Percentiles rank a stretch among this genome's conserved stretches.
Conservation (phyloP, 164 flowering plant species). For the Vitis rotundifolia region DNA sequence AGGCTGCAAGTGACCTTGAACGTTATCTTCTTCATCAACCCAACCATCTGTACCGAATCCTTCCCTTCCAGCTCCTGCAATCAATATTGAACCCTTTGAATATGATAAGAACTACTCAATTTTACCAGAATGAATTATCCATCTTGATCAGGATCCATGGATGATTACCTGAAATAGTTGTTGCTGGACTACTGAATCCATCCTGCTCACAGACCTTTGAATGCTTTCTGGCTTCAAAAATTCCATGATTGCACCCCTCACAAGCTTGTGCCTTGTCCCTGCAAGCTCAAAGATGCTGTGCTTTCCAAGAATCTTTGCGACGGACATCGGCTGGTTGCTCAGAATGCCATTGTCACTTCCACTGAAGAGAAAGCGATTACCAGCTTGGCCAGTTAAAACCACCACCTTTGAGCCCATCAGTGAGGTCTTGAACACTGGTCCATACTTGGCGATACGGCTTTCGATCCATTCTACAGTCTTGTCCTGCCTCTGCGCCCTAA, state of each 20-base stretch:
- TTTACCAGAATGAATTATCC: not conserved
- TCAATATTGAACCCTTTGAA: not conserved
- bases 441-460: slow-evolving; percentile 19
- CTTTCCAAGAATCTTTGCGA: slow-evolving; percentile 9
- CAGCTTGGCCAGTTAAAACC: slow-evolving; percentile 21
- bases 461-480: slow-evolving; percentile 21
- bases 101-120: no score
- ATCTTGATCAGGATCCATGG: not conserved
- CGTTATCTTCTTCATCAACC: slow-evolving; percentile 25
- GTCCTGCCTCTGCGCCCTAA: slow-evolving; percentile 21
- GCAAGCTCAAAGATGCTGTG: slow-evolving; percentile 21
- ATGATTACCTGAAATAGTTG: no score
- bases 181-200: slow-evolving; percentile 6
- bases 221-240: slow-evolving; percentile 25
- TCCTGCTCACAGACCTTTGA: slow-evolving; percentile 7
- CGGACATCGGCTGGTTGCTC: slow-evolving; percentile 12
- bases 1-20: slow-evolving; percentile 28
- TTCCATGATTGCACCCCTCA: slow-evolving; percentile 13
- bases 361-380: slow-evolving; percentile 15
- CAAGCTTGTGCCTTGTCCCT: slow-evolving; percentile 19
- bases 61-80: slow-evolving; percentile 22
- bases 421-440: slow-evolving; percentile 25
- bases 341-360: slow-evolving; percentile 5
- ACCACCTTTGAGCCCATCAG: slow-evolving; percentile 18
- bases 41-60: slow-evolving; percentile 12